Conservation (phyloP, 352 stramenopile genomes). For the Phytopythium montanum region DNA sequence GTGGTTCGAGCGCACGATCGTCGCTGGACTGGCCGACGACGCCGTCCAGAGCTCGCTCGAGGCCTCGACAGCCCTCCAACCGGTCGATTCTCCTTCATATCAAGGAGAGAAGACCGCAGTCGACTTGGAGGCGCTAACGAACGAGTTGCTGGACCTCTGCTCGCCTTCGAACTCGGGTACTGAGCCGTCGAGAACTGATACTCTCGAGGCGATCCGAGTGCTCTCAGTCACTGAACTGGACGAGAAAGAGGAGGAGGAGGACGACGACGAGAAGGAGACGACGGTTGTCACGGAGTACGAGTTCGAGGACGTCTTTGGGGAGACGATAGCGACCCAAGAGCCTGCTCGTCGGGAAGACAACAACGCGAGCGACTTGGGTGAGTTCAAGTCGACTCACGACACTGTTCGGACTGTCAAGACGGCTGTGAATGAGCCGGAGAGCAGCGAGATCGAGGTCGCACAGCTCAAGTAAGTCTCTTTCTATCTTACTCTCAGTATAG, state of each 20-base stretch:
- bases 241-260: neutral
- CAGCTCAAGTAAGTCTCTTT: constrained; percentile 22
- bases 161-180: neutral
- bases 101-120: too few species aligned
- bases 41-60: neutral
- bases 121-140: constrained; percentile 15
- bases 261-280: neutral
- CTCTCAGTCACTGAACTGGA: neutral
- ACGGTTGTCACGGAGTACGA: neutral
- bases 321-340: neutral
- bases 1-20: constrained; percentile 51
- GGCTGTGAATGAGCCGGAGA: neutral
- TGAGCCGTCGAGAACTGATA: constrained; percentile 6
- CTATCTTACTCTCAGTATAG: too few species aligned
- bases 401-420: neutral
- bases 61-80: neutral
- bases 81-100: neutral
- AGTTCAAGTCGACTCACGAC: neutral
- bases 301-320: constrained; percentile 1
- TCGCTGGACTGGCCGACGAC: neutral
- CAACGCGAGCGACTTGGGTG: neutral
- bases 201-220: neutral
- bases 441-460: constrained; percentile 8
- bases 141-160: constrained; percentile 19
- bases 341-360: neutral